phyloP scores from a whole-genome alignment of 345 rosid genomes.

The Diplotaxis tenuifolia region DNA sequence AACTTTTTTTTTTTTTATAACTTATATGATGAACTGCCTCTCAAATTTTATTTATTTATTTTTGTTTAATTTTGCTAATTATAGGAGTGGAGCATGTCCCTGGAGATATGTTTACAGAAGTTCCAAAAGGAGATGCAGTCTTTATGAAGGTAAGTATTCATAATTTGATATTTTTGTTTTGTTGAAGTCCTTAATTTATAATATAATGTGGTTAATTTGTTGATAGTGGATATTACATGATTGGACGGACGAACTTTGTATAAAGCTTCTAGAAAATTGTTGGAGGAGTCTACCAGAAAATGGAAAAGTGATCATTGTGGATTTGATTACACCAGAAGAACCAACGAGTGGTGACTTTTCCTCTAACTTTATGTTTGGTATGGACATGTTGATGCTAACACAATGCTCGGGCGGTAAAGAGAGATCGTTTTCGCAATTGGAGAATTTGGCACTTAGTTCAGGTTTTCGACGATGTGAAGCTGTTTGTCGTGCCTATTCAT shows the following conservation, averaged over 20 bases:
- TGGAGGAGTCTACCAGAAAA: conserved; percentile 37
- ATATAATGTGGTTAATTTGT: not conserved
- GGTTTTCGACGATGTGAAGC: conserved; percentile 39
- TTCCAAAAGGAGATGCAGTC: no score
- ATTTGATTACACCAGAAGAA: no score
- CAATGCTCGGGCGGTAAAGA: conserved; percentile 33
- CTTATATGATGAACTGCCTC: not conserved
- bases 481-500: conserved; percentile 2
- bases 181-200: not conserved
- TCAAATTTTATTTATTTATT: not conserved
- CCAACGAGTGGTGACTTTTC: conserved; percentile 25
- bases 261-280: conserved; percentile 45
- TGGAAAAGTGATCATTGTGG: no score
- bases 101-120: no score
- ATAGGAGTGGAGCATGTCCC: conserved; percentile 72
- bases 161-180: not conserved
- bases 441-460: no score
- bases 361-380: conserved; percentile 24
- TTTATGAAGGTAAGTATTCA: no score
- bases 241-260: conserved; percentile 47
- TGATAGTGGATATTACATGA: conserved; percentile 45
- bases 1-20: not conserved
- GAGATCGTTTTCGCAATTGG: no score
- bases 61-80: not conserved
- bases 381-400: conserved; percentile 48